These are phyloP conservation scores for Botrytis medusae DNA, from an alignment of 2,329 filamentous ascomycete genomes.

Conservation along the genomic window DNA sequence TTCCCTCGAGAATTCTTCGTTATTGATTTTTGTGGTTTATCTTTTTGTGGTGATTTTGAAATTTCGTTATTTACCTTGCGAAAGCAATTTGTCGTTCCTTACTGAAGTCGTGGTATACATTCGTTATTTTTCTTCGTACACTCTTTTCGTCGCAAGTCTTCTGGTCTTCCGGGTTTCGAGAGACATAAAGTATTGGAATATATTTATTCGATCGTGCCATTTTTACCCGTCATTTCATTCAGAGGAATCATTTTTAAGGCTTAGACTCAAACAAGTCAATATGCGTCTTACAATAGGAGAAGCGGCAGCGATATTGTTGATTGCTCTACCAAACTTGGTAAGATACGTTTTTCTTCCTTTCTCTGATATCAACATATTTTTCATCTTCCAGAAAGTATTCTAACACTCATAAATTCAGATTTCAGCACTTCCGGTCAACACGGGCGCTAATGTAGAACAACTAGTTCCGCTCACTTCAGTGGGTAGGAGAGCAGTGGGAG, in stretches of 20 bases:
- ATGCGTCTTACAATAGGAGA: constrained; percentile 13
- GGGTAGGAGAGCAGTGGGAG: background rate
- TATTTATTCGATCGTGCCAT: background rate
- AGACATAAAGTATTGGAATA: background rate
- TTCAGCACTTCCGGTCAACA: constrained; percentile 1
- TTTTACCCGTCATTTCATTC: background rate
- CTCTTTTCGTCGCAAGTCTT: background rate
- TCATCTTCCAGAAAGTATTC: background rate
- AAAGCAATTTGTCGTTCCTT: background rate
- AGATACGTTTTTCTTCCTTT: background rate
- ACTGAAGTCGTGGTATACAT: background rate
- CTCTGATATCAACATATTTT: background rate
- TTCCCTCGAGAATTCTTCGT: background rate
- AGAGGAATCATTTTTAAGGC: background rate
- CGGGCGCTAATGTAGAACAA: background rate
- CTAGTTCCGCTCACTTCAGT: background rate
- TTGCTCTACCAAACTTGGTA: constrained; percentile 11
- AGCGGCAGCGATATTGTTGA: background rate
- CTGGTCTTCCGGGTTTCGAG: background rate
- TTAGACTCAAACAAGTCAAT: background rate
- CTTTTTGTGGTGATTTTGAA: background rate
- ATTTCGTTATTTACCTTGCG: background rate
- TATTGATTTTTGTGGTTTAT: background rate
- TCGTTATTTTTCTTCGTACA: background rate
- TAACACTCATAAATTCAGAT: background rate